Evolutionary conservation across 768 basidiomycete species (phyloP), one percentile per base, ranked within the genome.

Genomic region (Coprinopsis marcescibilis): DNA sequence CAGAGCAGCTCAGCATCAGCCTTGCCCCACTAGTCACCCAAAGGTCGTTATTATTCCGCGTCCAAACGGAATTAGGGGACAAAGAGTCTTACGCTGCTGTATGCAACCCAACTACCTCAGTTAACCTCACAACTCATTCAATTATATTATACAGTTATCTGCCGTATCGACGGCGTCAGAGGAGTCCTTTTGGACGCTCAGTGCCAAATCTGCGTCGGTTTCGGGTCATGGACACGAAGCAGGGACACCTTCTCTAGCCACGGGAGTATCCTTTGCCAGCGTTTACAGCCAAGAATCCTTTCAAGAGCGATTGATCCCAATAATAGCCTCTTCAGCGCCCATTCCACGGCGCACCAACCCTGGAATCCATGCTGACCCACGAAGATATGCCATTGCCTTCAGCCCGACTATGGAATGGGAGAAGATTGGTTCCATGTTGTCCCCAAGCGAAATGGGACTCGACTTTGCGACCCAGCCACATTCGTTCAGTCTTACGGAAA

Each of bases 271-370:
- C 3, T 3, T 49, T 15, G 40, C 44, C 3, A 62, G 61, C 24
- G 51, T 55, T 4, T 62, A 59, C 50, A 60, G 61, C 44, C 59
- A 62, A 45, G 59, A 59, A 4, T 62, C 61, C 35, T 62, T 40
- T 15, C 6, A 11, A 56, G 59, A 49, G 51, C 19, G 38, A 26
- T 32, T n/a, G 8, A n/a, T 32, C 29, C 29, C 29, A 32, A 8
- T n/a, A 8, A 8, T n/a, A 32, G 29, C 8, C 29, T 32, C 29
- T 32, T n/a, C 29, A 32, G 8, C n/a, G 29, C 29, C n/a, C 8
- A 8, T 32, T n/a, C 29, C 29, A n/a, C 29, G 29, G 8, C 29
- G 29, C 29, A 8, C 20, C 38, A 40, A 45, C 37, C 33, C 42
- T 48, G 33, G 19, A 14, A 29, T 53, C 10, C 14, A 43, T 13